Evolutionary conservation across 169 alveolate genomes (phyloP), one percentile per base, ranked within the genome.

Genomic region (Plasmodium yoelii): DNA sequence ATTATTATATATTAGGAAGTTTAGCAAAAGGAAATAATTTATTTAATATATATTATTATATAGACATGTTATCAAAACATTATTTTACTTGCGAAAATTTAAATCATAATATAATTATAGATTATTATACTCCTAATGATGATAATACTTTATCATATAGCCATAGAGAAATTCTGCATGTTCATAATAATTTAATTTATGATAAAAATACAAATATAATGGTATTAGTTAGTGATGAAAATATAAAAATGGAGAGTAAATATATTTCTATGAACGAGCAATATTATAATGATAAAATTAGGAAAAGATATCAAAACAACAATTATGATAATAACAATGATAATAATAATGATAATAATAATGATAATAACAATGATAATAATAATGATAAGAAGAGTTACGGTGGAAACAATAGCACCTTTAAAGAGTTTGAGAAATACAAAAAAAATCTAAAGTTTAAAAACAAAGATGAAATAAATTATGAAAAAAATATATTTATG

Each of bases 201-300:
- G 88, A 77, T n/a, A 47, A 8, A n/a, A 77, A 57, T 19, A 77
- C 64, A 26, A 34, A 77, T 24, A 77, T 77, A 3, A 77, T 64
- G 69, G 88, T 77, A 1, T 44, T 77, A 12, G 88, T 77, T 7
- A 77, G 77, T 39, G 61, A 49, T 49, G 77, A 64, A 26, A 51
- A 63, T 64, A 51, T 77, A 19, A 63, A 64, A 1, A 49, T 19
- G 13, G 88, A 64, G 13, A 63, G 65, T 6, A 77, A 77, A 57
- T 77, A 77, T 19, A 77, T 77, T 9, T 77, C 88, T 13, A 77
- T 77, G 88, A 77, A 77, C 51, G 88, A 77, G 46, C 88, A 77
- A n/a, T 77, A 57, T 44, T 77, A 77, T 77, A 77, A 77, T 63
- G 88, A 77, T 69, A 51, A 77, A 49, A 77, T 77, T 22, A 77